phyloP scores from a whole-genome alignment of 2,329 filamentous ascomycete species.

The Aschersonia sp. region DNA sequence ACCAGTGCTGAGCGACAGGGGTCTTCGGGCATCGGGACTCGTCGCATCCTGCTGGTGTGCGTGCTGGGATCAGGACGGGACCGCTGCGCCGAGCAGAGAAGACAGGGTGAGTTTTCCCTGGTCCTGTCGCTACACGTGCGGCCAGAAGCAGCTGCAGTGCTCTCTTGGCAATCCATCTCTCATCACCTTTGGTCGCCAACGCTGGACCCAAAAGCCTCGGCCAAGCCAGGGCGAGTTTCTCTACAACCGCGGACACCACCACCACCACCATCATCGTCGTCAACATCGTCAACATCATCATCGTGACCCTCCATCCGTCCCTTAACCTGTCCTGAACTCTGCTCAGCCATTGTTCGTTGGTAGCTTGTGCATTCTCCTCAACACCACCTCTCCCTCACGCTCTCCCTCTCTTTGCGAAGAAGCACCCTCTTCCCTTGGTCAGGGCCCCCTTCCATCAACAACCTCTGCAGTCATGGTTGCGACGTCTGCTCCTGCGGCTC shows the following conservation, averaged over 20 bases:
- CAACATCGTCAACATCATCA: not conserved
- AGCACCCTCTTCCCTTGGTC: constrained; percentile 95
- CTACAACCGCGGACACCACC: too few species aligned
- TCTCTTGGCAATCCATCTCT: too few species aligned
- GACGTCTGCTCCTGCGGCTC: constrained; percentile 37
- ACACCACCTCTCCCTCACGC: not conserved
- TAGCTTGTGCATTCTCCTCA: not conserved
- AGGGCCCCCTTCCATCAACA: constrained; percentile 55
- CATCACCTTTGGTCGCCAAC: too few species aligned
- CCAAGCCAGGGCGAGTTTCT: too few species aligned
- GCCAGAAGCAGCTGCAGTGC: too few species aligned
- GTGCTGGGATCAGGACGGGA: too few species aligned
- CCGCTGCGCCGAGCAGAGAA: not conserved
- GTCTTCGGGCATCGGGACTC: too few species aligned
- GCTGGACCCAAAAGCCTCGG: too few species aligned
- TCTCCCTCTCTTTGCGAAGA: constrained; percentile 45
- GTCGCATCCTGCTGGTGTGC: too few species aligned
- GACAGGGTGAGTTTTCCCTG: not conserved
- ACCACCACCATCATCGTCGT: too few species aligned
- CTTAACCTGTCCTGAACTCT: not conserved
- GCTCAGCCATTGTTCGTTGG: too few species aligned
- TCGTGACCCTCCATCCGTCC: not conserved
- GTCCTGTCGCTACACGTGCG: not conserved
- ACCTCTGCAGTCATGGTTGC: constrained; percentile 47
- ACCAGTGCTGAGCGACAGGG: too few species aligned